Evolutionary conservation across 108 stramenopile genomes (phyloP).

Genomic region (Conticribra guillardii): DNA sequence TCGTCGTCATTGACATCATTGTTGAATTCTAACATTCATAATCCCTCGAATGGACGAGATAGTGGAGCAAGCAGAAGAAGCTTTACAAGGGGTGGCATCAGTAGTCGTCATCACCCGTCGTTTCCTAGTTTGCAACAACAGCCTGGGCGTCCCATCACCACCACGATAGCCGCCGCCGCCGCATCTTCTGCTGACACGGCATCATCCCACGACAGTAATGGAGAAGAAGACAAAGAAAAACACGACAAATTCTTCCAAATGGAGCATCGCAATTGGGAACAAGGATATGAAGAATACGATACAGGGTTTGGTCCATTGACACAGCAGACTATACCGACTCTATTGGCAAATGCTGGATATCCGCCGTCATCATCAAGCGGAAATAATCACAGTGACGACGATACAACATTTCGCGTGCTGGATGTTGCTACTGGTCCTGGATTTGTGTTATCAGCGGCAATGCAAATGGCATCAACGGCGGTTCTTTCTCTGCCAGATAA

Average conservation of each 20-base stretch:
- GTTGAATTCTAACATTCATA: too few species aligned
- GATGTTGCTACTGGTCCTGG: constrained; percentile 56
- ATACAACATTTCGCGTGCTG: constrained; percentile 32
- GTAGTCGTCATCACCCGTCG: too few species aligned
- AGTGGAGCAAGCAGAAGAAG: too few species aligned
- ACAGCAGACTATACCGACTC: constrained; percentile 42
- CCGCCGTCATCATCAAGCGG: constrained; percentile 20
- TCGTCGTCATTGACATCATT: too few species aligned
- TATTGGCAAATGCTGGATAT: constrained; percentile 39
- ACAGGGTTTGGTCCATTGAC: constrained; percentile 49
- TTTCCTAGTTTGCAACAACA: too few species aligned
- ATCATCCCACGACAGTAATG: too few species aligned
- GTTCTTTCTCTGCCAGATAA: constrained; percentile 5
- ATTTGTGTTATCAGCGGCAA: constrained; percentile 42
- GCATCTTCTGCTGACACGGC: too few species aligned
- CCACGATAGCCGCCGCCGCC: too few species aligned
- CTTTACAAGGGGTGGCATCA: too few species aligned
- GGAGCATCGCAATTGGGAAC: constrained; percentile 53
- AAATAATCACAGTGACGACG: constrained; percentile 1
- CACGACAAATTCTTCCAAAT: constrained; percentile 38
- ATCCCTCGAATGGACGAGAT: too few species aligned
- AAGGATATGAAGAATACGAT: constrained; percentile 45
- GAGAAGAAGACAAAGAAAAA: constrained; percentile 20
- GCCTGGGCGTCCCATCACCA: too few species aligned
- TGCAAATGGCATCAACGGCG: constrained; percentile 14